phyloP scores from a whole-genome alignment of 768 basidiomycete genomes.

The Phanerodontia chrysosporium region DNA sequence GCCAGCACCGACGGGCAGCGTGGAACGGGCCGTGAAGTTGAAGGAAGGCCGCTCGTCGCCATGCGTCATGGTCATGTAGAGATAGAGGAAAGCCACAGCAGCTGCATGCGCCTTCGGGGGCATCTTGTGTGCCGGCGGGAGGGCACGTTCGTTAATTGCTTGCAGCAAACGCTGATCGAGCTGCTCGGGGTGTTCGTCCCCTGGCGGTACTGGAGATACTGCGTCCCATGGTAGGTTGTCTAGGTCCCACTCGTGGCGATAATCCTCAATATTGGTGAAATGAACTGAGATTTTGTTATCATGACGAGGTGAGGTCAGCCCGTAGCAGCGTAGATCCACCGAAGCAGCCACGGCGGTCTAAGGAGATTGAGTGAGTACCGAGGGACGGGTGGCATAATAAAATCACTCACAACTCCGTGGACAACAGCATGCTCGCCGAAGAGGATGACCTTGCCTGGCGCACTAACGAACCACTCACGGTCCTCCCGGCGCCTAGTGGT shows the following conservation, averaged over 20 bases:
- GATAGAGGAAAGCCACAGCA: constrained; percentile 80
- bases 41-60: constrained; percentile 58
- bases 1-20: constrained; percentile 91
- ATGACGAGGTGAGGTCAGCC: constrained; percentile 68
- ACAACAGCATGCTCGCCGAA: constrained; percentile 99
- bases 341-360: constrained; percentile 94
- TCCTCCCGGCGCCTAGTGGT: constrained; percentile 25
- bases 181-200: constrained; percentile 53
- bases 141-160: constrained; percentile 50
- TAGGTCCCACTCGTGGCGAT: constrained; percentile 79
- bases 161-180: constrained; percentile 74
- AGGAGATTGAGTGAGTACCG: constrained; percentile 11
- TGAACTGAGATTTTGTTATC: constrained; percentile 73
- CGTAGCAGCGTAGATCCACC: constrained; percentile 94
- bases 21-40: constrained; percentile 79
- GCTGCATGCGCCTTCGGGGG: constrained; percentile 40
- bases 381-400: constrained; percentile 7
- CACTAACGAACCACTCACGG: constrained; percentile 82
- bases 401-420: constrained; percentile 79
- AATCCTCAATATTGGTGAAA: constrained; percentile 75
- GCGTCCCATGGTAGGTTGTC: constrained; percentile 76
- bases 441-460: constrained; percentile 96
- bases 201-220: constrained; percentile 48
- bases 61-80: constrained; percentile 79
- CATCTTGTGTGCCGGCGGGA: constrained; percentile 31